Base-by-base conservation (phyloP, 208 protist species). In the Wallacemonas sp. region DNA sequence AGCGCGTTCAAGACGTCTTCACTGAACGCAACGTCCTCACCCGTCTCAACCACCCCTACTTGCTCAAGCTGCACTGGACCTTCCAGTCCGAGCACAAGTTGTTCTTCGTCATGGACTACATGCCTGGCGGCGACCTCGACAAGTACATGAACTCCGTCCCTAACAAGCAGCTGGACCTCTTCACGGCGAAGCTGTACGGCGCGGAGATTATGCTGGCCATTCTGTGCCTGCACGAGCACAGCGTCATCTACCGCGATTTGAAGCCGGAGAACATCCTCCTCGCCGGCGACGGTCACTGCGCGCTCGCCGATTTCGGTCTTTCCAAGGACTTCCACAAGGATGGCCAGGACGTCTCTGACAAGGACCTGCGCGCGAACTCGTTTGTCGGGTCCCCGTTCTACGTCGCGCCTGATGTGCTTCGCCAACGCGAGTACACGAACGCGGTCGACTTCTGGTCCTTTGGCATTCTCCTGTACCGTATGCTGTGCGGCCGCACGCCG, bases 391-490 rank as follows among this genome's bases (percentile, higher is more conserved):
- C 94, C 6, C 94, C 94, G 27, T 94, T 96, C 75, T 97, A 97
- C 79, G 88, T 97, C 30, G 91, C 98, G 1, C 94, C 97, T 9
- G 97, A 99, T 76, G 93, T 99, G 50, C 79, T 99, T 21, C 79
- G 84, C 37, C 88, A 95, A 30, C 81, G 83, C 34, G 93, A 95
- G 42, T 98, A 99, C 87, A 98, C 97, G 15, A 97, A 96, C 63
- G 91, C 94, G 5, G 94, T 99, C 6, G 98, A 99, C 75, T 99
- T 97, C 82, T 99, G 98, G 98, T 95, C 91, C 13, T 97, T 98
- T 76, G 98, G 98, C 42, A 97, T 98, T 55, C 66, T 99, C 10
- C 76, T 98, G n/a, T 99, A 98, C 81, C 95, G 97, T 69, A 98
- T 98, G 95, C 71, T 98, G 22, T 91, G 93, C 65, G 97, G 95